These are phyloP conservation scores for Silybum marianum DNA, from an alignment of 129 eudicot species.

Conservation along the genomic window DNA sequence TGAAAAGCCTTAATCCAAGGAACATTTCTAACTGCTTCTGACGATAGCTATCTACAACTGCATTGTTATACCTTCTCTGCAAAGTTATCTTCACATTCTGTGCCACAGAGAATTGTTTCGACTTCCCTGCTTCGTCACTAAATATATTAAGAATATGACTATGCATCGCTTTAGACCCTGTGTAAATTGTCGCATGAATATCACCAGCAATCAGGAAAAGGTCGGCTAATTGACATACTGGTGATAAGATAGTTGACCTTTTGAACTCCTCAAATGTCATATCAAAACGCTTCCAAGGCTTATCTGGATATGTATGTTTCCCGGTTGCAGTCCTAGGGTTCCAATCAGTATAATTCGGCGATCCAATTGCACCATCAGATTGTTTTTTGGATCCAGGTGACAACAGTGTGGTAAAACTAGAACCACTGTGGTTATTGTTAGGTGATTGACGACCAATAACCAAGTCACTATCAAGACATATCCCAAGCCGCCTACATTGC, in stretches of 20 bases:
- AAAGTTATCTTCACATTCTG: constrained; percentile 87
- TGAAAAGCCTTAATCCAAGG: constrained; percentile 82
- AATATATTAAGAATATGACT: constrained; percentile 93
- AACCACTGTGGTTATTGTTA: constrained; percentile 47
- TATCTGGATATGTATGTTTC: constrained; percentile 76
- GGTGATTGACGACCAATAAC: constrained; percentile 49
- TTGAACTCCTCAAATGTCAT: constrained; percentile 94
- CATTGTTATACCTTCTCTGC: constrained; percentile 93
- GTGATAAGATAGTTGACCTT: constrained; percentile 79
- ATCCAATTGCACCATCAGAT: constrained; percentile 67
- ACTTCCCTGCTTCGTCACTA: constrained; percentile 80
- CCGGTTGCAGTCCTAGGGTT: constrained; percentile 63
- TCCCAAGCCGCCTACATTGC: constrained; percentile 90
- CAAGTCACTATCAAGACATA: constrained; percentile 80
- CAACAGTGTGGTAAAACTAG: constrained; percentile 59
- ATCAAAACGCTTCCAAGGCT: constrained; percentile 92
- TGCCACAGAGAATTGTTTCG: constrained; percentile 85
- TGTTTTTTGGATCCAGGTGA: constrained; percentile 80
- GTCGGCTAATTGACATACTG: constrained; percentile 73
- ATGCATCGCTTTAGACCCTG: constrained; percentile 98
- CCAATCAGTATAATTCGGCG: constrained; percentile 67
- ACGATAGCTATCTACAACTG: constrained; percentile 88
- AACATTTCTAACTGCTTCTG: constrained; percentile 93
- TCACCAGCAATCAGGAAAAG: constrained; percentile 84
- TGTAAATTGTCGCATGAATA: constrained; percentile 87